Evolutionary conservation across 2,329 filamentous ascomycete species (phyloP).

Genomic region (Mariannaea sp.): DNA sequence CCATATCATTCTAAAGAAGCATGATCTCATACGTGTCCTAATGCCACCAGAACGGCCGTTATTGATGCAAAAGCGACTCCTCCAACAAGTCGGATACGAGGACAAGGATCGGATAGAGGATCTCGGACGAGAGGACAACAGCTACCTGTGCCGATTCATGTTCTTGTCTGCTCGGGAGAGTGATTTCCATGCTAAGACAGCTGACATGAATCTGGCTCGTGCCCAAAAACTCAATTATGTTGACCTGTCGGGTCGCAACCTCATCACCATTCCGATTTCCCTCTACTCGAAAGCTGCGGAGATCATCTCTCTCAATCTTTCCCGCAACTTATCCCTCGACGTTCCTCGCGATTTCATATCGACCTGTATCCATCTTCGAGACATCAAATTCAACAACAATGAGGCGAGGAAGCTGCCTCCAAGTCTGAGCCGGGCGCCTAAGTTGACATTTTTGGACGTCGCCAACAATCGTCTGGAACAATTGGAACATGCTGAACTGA

Average conservation of each 20-base stretch:
- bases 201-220: conserved; percentile 81
- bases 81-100: conserved; percentile 91
- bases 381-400: conserved; percentile 96
- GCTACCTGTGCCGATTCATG: conserved; percentile 93
- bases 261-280: conserved; percentile 92
- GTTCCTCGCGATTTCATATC: conserved; percentile 97
- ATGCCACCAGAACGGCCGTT: conserved; percentile 79
- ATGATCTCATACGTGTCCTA: conserved; percentile 84
- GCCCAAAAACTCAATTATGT: conserved; percentile 93
- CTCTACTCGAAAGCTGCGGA: conserved; percentile 90
- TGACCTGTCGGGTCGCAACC: conserved; percentile 85
- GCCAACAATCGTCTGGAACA: conserved; percentile 93
- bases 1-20: conserved; percentile 92
- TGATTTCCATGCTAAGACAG: conserved; percentile 69
- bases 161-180: conserved; percentile 90
- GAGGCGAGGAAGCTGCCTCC: conserved; percentile 85
- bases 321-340: conserved; percentile 87
- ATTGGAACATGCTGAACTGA: conserved; percentile 81
- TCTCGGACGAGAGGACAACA: conserved; percentile 94
- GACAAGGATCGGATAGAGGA: conserved; percentile 88
- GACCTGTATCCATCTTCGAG: conserved; percentile 85
- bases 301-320: conserved; percentile 93
- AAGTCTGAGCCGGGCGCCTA: conserved; percentile 79
- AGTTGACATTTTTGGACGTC: conserved; percentile 87
- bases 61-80: conserved; percentile 85